Base-by-base conservation (phyloP, 805 yeast species). In the Metschnikowia koreensis region DNA sequence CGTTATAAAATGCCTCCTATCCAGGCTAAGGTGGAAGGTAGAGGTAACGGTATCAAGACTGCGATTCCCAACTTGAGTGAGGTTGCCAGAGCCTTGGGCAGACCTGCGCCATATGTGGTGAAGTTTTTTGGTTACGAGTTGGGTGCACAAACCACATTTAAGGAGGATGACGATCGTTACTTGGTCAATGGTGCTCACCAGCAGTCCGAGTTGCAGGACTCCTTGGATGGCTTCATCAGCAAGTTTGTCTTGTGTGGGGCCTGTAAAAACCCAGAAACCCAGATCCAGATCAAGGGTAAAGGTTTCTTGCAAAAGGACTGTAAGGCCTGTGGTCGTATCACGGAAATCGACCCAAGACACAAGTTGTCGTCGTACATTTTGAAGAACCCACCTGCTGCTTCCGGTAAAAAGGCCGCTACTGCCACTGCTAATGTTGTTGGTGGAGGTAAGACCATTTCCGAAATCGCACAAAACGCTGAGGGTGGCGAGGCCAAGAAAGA, bases 1-100 rank as follows among this genome's bases (percentile, higher is more conserved):
- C 97, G 99, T 79, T 94, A 94, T 75, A 94, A 94, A 79, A 94
- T 94, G 99, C 99, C 99, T 68, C 87, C 96, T 41, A 86, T 94
- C 73, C 96, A 89, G 75, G 89, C 97, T 61, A 94, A 94, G 81
- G 89, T 89, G 60, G 98, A 94, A 77, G 99, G 99, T 72, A 83
- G 97, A 70, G 99, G 99, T 77, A 94, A 94, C 76, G 99, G 99
- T 84, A 94, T 94, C 75, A 92, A 91, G 71, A 94, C 99, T 26
- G 96, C 93, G 50, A 86, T 94, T 51, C 82, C 90, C 60, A 94
- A 94, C 73, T 83, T 90, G 50, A 76, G 87, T 38, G 98, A 94
- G 66, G 97, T 94, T 55, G 96, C 97, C 39, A 83, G 97, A 65
- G 96, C 98, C 22, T 80, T 94, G 58, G 89, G 88, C 60, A 86